phyloP scores from a whole-genome alignment of 2,329 filamentous ascomycete species.

The Aspergillus pseudonomiae region DNA sequence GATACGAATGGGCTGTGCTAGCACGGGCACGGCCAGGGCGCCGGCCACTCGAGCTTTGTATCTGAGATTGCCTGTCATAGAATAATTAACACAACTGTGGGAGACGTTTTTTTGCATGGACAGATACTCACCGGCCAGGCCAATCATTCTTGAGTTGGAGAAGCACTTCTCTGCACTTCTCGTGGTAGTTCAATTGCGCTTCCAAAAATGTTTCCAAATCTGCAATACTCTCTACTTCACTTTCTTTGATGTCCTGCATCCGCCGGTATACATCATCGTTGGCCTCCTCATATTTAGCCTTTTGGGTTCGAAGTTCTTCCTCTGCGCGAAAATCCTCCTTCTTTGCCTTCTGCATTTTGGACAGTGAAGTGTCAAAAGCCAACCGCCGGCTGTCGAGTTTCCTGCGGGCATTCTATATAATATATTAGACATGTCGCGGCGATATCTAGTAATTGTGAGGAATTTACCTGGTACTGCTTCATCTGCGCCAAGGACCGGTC shows the following conservation, averaged over 20 bases:
- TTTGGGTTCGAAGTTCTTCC: constrained; percentile 86
- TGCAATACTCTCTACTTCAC: constrained; percentile 78
- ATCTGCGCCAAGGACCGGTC: constrained; percentile 89
- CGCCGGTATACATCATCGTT: constrained; percentile 87
- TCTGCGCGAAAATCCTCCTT: constrained; percentile 91
- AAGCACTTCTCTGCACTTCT: constrained; percentile 84
- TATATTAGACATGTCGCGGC: constrained; percentile 7
- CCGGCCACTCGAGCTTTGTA: constrained; percentile 36
- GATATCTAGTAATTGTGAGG: background rate
- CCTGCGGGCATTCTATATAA: constrained; percentile 72
- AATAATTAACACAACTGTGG: constrained; percentile 5
- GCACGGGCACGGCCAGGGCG: constrained; percentile 60
- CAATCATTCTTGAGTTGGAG: constrained; percentile 69
- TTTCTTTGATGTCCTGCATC: constrained; percentile 96
- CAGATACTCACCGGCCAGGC: constrained; percentile 55
- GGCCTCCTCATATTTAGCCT: constrained; percentile 94
- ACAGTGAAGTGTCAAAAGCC: constrained; percentile 85
- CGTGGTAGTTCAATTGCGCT: constrained; percentile 86
- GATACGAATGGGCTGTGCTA: constrained; percentile 66
- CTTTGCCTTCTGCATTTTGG: constrained; percentile 91
- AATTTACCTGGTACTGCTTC: constrained; percentile 90
- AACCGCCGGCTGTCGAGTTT: constrained; percentile 89
- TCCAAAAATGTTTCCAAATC: constrained; percentile 84
- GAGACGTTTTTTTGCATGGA: background rate
- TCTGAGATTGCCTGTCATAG: constrained; percentile 28